Evolutionary conservation across 441 rosid species (phyloP).

Genomic region (Breynia disticha): DNA sequence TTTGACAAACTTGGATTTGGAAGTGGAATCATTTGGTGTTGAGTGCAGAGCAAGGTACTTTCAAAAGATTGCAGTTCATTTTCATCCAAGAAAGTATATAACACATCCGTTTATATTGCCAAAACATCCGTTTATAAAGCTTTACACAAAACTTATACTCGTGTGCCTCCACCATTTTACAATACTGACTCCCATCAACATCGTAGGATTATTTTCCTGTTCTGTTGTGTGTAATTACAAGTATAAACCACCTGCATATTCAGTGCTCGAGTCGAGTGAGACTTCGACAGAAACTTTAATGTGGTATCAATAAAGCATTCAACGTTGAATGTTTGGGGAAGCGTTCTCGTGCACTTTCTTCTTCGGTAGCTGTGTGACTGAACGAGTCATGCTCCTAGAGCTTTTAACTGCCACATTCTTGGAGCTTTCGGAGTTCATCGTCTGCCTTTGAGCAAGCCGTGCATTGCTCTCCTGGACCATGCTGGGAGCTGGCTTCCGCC

Average conservation of each 20-base stretch:
- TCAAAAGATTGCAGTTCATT: neutral
- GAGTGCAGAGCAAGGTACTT: no score
- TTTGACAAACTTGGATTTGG: no score
- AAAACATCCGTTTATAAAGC: no score
- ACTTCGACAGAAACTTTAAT: no score
- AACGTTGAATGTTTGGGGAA: slow-evolving; percentile 55
- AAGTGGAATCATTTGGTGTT: no score
- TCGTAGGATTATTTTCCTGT: slow-evolving; percentile 9
- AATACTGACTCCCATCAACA: slow-evolving; percentile 1
- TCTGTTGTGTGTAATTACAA: slow-evolving; percentile 10
- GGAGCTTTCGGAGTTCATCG: slow-evolving; percentile 23
- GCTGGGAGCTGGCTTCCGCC: slow-evolving; percentile 29
- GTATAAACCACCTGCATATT: no score
- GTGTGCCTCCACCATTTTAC: neutral
- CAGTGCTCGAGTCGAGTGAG: no score
- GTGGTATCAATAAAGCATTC: no score
- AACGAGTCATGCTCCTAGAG: slow-evolving; percentile 16
- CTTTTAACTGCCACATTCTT: slow-evolving; percentile 21
- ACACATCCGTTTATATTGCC: neutral
- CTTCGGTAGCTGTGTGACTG: slow-evolving; percentile 25
- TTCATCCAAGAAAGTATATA: neutral
- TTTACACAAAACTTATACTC: no score
- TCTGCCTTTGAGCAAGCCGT: slow-evolving; percentile 23
- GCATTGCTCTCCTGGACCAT: slow-evolving; percentile 21
- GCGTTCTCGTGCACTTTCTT: slow-evolving; percentile 47